Conservation (phyloP, 192 early-diverging fungal species). For the Helicostylum pulchrum region DNA sequence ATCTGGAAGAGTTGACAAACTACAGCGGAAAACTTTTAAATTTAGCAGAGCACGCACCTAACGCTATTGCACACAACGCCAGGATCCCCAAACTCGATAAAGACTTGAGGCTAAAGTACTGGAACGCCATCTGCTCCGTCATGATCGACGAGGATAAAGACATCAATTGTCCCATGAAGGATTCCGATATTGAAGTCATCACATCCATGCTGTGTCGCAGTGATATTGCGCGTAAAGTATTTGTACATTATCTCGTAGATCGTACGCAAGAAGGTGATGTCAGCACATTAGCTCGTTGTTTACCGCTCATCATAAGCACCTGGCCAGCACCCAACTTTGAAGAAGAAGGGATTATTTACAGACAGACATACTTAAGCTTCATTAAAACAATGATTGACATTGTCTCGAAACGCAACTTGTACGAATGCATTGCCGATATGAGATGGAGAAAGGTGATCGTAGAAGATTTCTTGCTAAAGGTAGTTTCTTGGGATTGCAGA, state of each 20-base stretch:
- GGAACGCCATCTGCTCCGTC: conserved; percentile 28
- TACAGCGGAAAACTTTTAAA: conserved; percentile 53
- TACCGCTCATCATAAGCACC: conserved; percentile 38
- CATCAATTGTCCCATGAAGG: conserved; percentile 13
- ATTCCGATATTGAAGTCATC: conserved; percentile 27
- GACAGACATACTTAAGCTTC: conserved; percentile 47
- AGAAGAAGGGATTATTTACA: conserved; percentile 24
- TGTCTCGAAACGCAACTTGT: conserved; percentile 37
- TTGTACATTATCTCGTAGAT: conserved; percentile 49
- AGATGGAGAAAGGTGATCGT: conserved; percentile 40
- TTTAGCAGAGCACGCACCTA: conserved; percentile 48
- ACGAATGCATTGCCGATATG: conserved; percentile 33
- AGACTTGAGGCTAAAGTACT: conserved; percentile 38
- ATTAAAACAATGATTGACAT: conserved; percentile 39
- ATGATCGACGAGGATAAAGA: conserved; percentile 26
- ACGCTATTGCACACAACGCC: conserved; percentile 37
- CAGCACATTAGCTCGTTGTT: conserved; percentile 28
- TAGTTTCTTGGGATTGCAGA: conserved; percentile 31
- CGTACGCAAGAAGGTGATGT: conserved; percentile 37
- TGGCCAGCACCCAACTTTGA: conserved; percentile 32
- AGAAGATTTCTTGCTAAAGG: conserved; percentile 43
- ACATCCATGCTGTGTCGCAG: conserved; percentile 34
- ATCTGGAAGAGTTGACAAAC: conserved; percentile 30
- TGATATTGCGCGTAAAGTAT: conserved; percentile 49
- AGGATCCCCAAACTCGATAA: conserved; percentile 52